A percentile compares a stretch with the other conserved stretches of the same genome.
phyloP scores from a whole-genome alignment of 2,329 filamentous ascomycete species.

The Pestalotiopsis sp. region DNA sequence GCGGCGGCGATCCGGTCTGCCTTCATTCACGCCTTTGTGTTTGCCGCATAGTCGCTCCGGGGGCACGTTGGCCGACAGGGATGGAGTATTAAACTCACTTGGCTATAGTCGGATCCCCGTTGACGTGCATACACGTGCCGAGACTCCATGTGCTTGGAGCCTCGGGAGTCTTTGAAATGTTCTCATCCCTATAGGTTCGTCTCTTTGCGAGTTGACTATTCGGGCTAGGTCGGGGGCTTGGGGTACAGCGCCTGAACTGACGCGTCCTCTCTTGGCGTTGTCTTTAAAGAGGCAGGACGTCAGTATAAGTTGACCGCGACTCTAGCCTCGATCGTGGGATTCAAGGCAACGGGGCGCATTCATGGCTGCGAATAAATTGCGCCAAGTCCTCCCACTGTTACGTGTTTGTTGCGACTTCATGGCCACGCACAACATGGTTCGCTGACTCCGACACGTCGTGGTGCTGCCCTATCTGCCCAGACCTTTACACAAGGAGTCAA shows the following conservation, averaged over 20 bases:
- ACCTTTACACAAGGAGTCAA: neutral
- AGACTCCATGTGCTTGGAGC: conserved; percentile 1
- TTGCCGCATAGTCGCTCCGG: neutral
- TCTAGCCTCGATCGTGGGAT: neutral
- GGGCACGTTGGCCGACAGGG: neutral
- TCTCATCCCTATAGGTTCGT: neutral
- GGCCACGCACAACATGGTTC: neutral
- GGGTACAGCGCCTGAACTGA: neutral
- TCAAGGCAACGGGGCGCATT: neutral
- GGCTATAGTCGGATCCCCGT: neutral
- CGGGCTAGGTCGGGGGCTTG: neutral
- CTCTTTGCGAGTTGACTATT: conserved; percentile 4
- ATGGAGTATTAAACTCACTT: neutral
- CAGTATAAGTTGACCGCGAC: neutral
- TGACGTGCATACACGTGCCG: conserved; percentile 5
- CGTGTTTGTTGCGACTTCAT: neutral
- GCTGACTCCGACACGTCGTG: neutral
- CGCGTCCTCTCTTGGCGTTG: conserved; percentile 9
- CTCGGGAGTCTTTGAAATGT: conserved; percentile 2
- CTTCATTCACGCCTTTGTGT: neutral
- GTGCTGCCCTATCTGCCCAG: neutral
- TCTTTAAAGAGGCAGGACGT: conserved; percentile 10
- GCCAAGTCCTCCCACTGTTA: neutral
- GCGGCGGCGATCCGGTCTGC: neutral
- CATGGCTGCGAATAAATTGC: neutral